Evolutionary conservation across 1,284 basidiomycete genomes (phyloP).

Genomic region (Lentinula novae-zelandiae): DNA sequence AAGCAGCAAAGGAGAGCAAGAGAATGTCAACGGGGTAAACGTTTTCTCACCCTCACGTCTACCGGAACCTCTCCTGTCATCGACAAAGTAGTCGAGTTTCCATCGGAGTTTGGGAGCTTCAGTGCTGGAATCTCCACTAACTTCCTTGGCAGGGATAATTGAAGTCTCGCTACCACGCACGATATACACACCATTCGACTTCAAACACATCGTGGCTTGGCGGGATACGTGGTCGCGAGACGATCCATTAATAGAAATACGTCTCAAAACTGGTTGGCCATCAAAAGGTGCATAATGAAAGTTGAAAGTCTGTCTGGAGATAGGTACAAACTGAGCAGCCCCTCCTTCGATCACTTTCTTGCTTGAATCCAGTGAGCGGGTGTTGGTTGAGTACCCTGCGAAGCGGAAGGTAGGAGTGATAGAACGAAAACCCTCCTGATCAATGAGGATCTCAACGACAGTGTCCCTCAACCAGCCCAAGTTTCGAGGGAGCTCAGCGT

Average conservation of each 20-base stretch:
- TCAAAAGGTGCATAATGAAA: slow-evolving; percentile 76
- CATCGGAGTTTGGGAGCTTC: slow-evolving; percentile 49
- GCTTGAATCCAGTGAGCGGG: slow-evolving; percentile 28
- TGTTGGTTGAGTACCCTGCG: slow-evolving; percentile 41
- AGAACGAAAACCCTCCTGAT: slow-evolving; percentile 75
- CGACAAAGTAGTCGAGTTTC: slow-evolving; percentile 76
- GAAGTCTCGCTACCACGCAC: slow-evolving; percentile 59
- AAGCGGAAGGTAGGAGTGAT: slow-evolving; percentile 56
- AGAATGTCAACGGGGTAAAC: slow-evolving; percentile 67
- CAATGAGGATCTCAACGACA: slow-evolving; percentile 65
- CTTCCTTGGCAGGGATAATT: slow-evolving; percentile 17
- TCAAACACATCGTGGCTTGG: slow-evolving; percentile 64
- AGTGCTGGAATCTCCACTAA: slow-evolving; percentile 14
- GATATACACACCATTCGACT: slow-evolving; percentile 68
- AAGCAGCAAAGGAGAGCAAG: slow-evolving; percentile 67
- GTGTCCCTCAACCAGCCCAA: slow-evolving; percentile 51
- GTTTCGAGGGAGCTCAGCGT: slow-evolving; percentile 29
- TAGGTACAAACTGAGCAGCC: slow-evolving; percentile 62
- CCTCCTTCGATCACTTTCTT: slow-evolving; percentile 27
- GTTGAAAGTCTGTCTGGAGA: slow-evolving; percentile 49
- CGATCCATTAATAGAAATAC: slow-evolving; percentile 60
- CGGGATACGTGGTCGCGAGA: slow-evolving; percentile 68
- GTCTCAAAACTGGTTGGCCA: slow-evolving; percentile 59
- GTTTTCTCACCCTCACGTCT: slow-evolving; percentile 60
- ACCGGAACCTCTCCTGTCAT: slow-evolving; percentile 46